Conservation (phyloP, 768 basidiomycete genomes). For the Termitomyces sp. region DNA sequence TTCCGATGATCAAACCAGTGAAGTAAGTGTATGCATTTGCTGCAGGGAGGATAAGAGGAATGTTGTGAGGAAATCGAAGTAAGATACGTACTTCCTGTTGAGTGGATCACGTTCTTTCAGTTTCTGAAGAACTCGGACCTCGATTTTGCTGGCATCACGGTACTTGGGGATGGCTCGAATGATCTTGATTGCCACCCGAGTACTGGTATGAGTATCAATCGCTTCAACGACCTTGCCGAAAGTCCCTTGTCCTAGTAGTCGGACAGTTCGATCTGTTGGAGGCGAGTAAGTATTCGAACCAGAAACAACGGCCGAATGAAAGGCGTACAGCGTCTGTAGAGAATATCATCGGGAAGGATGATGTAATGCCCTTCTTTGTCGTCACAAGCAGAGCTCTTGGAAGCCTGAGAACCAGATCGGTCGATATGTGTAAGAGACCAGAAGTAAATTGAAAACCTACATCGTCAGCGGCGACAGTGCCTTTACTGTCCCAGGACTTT, state of each 20-base stretch:
- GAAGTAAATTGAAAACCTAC: slow-evolving; percentile 36
- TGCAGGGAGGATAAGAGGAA: slow-evolving; percentile 28
- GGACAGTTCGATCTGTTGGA: slow-evolving; percentile 84
- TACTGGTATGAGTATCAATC: slow-evolving; percentile 68
- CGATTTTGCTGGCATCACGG: slow-evolving; percentile 97
- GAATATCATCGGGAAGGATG: slow-evolving; percentile 85
- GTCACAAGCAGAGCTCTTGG: slow-evolving; percentile 75
- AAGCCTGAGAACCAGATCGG: slow-evolving; percentile 38
- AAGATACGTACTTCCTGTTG: slow-evolving; percentile 73
- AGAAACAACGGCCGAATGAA: background rate
- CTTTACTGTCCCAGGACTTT: slow-evolving; percentile 66
- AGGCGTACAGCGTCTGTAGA: slow-evolving; percentile 77
- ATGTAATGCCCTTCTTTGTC: slow-evolving; percentile 99
- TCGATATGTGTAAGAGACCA: slow-evolving; percentile 19
- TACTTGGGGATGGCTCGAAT: slow-evolving; percentile 98
- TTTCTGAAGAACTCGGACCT: slow-evolving; percentile 90
- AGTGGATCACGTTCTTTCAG: slow-evolving; percentile 84
- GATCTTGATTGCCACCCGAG: slow-evolving; percentile 93
- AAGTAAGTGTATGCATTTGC: slow-evolving; percentile 96
- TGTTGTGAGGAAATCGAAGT: background rate
- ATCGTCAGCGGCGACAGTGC: slow-evolving; percentile 60
- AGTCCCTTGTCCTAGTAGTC: slow-evolving; percentile 92
- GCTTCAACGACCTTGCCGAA: slow-evolving; percentile 99
- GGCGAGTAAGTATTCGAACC: slow-evolving; percentile 12
- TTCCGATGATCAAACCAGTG: slow-evolving; percentile 96